A percentile compares a stretch with the other conserved stretches of the same genome.
Evolutionary conservation across 345 rosid species (phyloP).

Genomic region (Excoecaria agallocha): DNA sequence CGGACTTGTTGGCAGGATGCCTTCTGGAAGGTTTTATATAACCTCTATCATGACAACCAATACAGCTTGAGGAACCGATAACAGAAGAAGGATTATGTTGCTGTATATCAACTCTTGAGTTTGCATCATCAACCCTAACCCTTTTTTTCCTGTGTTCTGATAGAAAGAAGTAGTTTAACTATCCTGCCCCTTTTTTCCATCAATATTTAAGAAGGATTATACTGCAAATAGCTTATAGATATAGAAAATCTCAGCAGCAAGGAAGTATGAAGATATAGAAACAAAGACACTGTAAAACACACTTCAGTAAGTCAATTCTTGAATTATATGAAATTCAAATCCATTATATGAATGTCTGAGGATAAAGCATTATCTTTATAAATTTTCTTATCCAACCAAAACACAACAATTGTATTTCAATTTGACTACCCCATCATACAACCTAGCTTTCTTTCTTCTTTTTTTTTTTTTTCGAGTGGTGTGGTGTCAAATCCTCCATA

Average conservation of each 20-base stretch:
- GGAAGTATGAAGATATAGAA: neutral
- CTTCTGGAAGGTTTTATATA: neutral
- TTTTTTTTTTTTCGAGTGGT: neutral
- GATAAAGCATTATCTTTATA: neutral
- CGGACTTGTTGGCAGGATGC: slow-evolving; percentile 1
- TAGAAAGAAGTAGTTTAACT: neutral
- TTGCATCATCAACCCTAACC: slow-evolving; percentile 18
- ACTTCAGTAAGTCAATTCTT: neutral
- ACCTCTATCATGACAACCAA: slow-evolving; percentile 10
- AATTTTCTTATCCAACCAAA: neutral
- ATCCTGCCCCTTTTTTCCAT: neutral
- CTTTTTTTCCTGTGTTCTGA: slow-evolving; percentile 42
- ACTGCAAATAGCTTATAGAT: neutral
- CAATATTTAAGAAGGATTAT: neutral
- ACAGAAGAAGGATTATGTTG: slow-evolving; percentile 12
- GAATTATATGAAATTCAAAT: neutral
- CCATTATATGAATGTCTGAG: neutral
- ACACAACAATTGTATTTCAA: neutral
- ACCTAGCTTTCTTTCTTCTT: too few species aligned
- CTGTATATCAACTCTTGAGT: slow-evolving; percentile 19
- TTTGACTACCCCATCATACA: neutral
- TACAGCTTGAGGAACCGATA: slow-evolving; percentile 1
- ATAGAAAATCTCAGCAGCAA: neutral
- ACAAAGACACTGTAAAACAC: neutral
- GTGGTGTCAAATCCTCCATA: neutral